Evolutionary conservation across 2,329 filamentous ascomycete species (phyloP), one percentile per base, ranked within the genome.

Genomic region (Cladophialophora chaetospira): DNA sequence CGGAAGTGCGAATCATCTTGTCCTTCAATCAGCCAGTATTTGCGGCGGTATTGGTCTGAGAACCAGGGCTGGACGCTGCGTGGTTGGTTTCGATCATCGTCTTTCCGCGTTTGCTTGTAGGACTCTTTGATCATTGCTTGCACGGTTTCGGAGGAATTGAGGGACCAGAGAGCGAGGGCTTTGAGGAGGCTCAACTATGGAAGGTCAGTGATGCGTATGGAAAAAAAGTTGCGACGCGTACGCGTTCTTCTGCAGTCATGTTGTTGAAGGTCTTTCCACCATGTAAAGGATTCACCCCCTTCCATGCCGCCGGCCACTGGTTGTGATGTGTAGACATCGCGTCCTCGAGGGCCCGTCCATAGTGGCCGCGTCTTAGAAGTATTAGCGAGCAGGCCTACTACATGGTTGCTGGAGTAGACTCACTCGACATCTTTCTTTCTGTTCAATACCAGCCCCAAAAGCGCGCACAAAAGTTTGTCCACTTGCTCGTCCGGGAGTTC

Each of bases 381-480:
- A 60, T 53, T 60, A 46, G 53, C 54, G 31, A 47, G n/a, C 5
- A 1, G 19, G 28, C 11, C 10, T 10, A 17, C 21, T 42, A 23
- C 31, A 35, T 29, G 26, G 23, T 23, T 28, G 23, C 13, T 44
- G 8, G 42, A 6, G 42, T 3, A 13, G 5, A 2, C 91, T 75
- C 84, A 97, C 94, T 99, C 96, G 71, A 97, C 89, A 76, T 96
- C 92, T 72, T 99, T 96, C 80, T 99, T 97, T 73, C 94, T 87
- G 74, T 99, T 99, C 68, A 99, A 80, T 53, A 97, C 84, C 66
- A 99, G 79, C 28, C 89, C 87, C 42, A 99, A 79, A 64, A 99
- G 76, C 61, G 91, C 91, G 78, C 95, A 99, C 23, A 99, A 80
- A 57, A 99, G 85, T 65, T 87, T 83, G 77, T 97, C 93, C 44